These are phyloP conservation scores for Syzygium jambos DNA, from an alignment of 345 rosid species.

Conservation along the genomic window DNA sequence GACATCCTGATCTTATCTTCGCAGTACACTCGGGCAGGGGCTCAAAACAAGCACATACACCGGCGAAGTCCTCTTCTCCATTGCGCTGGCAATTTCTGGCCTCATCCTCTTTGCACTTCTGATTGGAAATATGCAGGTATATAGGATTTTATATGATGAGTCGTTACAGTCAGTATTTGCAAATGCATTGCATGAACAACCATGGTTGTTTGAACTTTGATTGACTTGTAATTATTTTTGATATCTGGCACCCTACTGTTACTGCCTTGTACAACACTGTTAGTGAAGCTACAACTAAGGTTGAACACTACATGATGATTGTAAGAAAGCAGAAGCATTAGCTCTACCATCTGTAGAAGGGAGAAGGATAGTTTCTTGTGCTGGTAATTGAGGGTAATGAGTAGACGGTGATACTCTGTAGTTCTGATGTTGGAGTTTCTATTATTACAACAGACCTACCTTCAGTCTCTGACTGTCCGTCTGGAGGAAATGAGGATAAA, in stretches of 20 bases:
- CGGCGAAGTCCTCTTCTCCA: constrained; percentile 72
- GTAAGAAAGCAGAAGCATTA: background rate
- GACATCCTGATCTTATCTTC: background rate
- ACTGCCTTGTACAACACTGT: background rate
- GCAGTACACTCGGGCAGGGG: constrained; percentile 87
- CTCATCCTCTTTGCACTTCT: constrained; percentile 75
- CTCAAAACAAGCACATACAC: constrained; percentile 74
- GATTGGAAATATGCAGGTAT: constrained; percentile 77
- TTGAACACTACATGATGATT: background rate
- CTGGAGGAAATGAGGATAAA: constrained; percentile 93
- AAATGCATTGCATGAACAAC: background rate
- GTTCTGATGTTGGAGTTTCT: background rate
- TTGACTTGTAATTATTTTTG: background rate
- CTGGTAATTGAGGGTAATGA: background rate
- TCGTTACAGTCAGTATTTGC: background rate
- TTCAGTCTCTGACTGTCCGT: constrained; percentile 68
- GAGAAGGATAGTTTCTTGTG: background rate
- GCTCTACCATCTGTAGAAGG: background rate
- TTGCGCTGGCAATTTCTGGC: constrained; percentile 56
- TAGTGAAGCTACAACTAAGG: background rate
- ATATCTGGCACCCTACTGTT: background rate
- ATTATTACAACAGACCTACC: constrained; percentile 59
- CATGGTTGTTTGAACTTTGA: background rate
- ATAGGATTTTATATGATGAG: background rate
- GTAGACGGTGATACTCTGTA: background rate